These are phyloP conservation scores for Xylaria venustula DNA, from an alignment of 495 filamentous ascomycete species.

Conservation along the genomic window DNA sequence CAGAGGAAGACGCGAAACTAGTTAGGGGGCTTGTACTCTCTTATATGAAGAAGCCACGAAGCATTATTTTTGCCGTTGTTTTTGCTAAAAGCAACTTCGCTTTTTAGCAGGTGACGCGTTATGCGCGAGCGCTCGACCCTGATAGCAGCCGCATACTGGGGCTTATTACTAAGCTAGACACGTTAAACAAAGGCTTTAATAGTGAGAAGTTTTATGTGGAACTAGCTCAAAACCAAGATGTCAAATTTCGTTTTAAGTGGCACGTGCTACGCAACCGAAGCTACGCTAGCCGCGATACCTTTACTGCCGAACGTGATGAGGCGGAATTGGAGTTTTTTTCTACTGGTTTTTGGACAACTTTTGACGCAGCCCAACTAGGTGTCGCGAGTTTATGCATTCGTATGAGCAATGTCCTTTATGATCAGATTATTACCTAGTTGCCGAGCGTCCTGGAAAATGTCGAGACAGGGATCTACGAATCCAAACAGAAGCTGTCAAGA, in stretches of 20 bases:
- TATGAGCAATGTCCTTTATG: too few relatives aligned
- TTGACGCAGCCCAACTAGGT: too few relatives aligned
- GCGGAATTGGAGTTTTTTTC: background rate
- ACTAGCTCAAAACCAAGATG: slow-evolving; percentile 41
- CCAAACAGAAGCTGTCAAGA: slow-evolving; percentile 17
- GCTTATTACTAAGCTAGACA: slow-evolving; percentile 58
- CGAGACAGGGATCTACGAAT: too few relatives aligned
- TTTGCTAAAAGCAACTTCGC: slow-evolving; percentile 45
- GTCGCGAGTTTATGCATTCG: slow-evolving; percentile 20
- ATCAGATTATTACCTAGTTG: too few relatives aligned
- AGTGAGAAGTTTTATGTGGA: slow-evolving; percentile 33
- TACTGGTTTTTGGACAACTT: too few relatives aligned
- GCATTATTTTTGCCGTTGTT: slow-evolving; percentile 47
- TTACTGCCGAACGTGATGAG: background rate
- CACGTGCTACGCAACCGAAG: slow-evolving; percentile 44
- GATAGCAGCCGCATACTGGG: slow-evolving; percentile 44
- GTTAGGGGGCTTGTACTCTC: slow-evolving; percentile 40
- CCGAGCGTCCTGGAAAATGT: too few relatives aligned
- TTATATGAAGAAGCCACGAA: slow-evolving; percentile 46
- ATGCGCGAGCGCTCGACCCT: slow-evolving; percentile 36
- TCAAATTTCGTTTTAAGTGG: slow-evolving; percentile 42
- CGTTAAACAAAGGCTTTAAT: slow-evolving; percentile 36
- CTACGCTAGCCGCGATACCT: background rate
- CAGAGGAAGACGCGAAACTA: slow-evolving; percentile 35
- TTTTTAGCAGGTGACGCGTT: slow-evolving; percentile 41